Evolutionary conservation across 176 grass and related monocot species (phyloP).

Genomic region (Triticum dicoccoides): DNA sequence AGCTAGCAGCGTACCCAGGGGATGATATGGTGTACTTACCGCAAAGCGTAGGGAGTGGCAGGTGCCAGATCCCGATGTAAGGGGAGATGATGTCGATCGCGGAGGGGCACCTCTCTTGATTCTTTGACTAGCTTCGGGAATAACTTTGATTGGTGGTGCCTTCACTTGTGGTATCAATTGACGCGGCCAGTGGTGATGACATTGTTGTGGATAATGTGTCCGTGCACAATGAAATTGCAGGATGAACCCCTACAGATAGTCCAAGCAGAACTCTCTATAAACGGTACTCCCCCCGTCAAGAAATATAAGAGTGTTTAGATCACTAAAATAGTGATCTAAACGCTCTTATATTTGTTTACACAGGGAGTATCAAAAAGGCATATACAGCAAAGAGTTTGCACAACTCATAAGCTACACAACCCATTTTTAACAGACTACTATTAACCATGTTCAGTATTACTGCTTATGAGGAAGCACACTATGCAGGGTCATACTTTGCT

Average conservation of each 20-base stretch:
- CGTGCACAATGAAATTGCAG: constrained; percentile 24
- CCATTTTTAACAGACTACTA: not conserved
- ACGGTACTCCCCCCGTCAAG: not conserved
- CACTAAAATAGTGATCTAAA: no score
- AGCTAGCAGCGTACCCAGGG: no score
- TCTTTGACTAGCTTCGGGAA: constrained; percentile 18
- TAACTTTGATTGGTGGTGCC: constrained; percentile 1
- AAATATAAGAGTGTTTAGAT: no score
- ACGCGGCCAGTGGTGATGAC: constrained; percentile 37
- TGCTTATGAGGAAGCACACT: no score
- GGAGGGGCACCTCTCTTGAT: not conserved
- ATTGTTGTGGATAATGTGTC: constrained; percentile 20
- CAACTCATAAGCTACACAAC: not conserved
- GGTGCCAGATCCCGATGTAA: not conserved
- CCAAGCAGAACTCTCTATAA: not conserved
- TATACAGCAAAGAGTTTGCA: not conserved
- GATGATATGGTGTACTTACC: no score
- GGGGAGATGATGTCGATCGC: constrained; percentile 7
- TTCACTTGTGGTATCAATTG: constrained; percentile 39
- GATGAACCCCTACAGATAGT: constrained; percentile 32
- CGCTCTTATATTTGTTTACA: no score
- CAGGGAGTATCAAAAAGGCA: not conserved
- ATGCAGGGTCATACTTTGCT: no score
- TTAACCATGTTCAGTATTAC: not conserved
- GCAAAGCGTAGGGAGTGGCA: constrained; percentile 31